Base-by-base conservation (phyloP, 2,329 filamentous ascomycete species). In the Aspergillus pseudoviridinutans region DNA sequence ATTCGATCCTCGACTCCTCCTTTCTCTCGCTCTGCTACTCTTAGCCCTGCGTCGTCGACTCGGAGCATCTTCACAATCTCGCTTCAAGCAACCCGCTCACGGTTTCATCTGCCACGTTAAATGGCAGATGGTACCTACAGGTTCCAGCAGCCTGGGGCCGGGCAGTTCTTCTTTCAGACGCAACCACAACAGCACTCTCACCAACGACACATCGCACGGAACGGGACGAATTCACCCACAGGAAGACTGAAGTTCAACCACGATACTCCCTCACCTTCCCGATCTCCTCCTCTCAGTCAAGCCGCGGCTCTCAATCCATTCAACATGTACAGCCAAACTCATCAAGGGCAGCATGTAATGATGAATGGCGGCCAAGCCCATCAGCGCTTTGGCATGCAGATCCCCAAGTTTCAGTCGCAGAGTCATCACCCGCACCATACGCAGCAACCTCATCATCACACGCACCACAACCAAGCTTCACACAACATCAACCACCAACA, bases 121-220 rank as follows among this genome's bases (percentile, higher is more conserved):
- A 80, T 80, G 78, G 78, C 78, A 78, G 78, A 80, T 80, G 78
- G 78, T 79, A 76, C 76, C 73, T 80, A 79, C 75, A 77, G 78
- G 74, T 80, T 78, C 77, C 78, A 79, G 73, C 78, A 80, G 76
- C 76, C 78, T 78, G 78, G 77, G 73, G 76, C 77, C 75, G 78
- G 78, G 74, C 78, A 77, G 67, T 80, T 78, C 66, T 79, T 74
- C 68, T 79, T 78, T 62, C 72, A 76, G 71, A 68, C 74, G 59
- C 72, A 73, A 69, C 59, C 71, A 54, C 76, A 79, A 64, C 77
- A 77, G 59, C 70, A 71, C 61, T 67, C 73, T 58, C 76, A 76
- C 58, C 74, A 72, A 67, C 73, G 76, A 64, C 75, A 78, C 66
- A 69, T 76, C 55, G 69, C 75, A 64, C 75, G 75, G 61, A 77